Evolutionary conservation across 306 rosid genomes (phyloP), one percentile per base, ranked within the genome.

Genomic region (Acacia confusa): DNA sequence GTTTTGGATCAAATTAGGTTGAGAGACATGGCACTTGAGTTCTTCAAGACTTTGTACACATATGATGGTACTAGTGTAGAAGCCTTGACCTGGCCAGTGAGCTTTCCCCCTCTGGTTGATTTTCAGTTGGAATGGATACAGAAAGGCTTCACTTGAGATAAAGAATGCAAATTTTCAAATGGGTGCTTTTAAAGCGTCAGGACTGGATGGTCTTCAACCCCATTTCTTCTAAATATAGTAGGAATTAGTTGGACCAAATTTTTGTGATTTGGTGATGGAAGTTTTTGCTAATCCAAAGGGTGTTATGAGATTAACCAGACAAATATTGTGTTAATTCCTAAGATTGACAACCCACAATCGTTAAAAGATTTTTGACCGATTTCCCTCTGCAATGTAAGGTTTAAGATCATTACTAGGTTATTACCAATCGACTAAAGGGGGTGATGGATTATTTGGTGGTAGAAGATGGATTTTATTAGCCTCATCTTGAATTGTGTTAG

Each of bases 61-160:
- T 9, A 2, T 2, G 16, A 44, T 44, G 12, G 3, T 12, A 9
- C 50, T 2, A 13, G 1, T 0, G 2, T 4, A 7, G 0, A 2
- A 12, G 50, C 3, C 11, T 9, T 2, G 3, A 8, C 12, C 2
- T 44, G 3, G 50, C 16, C 16, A 12, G 7, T 2, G 3, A 12
- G 3, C 15, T 44, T 10, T 8, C 50, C 16, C 0, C 13, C 50
- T 44, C 15, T 44, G 0, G 12, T 0, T 12, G 0, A 2, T 44
- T 8, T 1, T 7, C 13, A 9, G 3, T 12, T 44, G 0, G 15
- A 44, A 0, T 14, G 0, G 2, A 44, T 44, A 0, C 50, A 44
- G 12, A 44, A 14, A 9, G 16, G 1, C 50, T 12, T 2, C 1
- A 2, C 12, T 9, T 16, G 53, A 48, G 6, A 48, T 48, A 13